Percentiles rank a stretch among this genome's conserved stretches.
phyloP scores from a whole-genome alignment of 2,329 filamentous ascomycete species.

The Gaeumannomyces tritici region DNA sequence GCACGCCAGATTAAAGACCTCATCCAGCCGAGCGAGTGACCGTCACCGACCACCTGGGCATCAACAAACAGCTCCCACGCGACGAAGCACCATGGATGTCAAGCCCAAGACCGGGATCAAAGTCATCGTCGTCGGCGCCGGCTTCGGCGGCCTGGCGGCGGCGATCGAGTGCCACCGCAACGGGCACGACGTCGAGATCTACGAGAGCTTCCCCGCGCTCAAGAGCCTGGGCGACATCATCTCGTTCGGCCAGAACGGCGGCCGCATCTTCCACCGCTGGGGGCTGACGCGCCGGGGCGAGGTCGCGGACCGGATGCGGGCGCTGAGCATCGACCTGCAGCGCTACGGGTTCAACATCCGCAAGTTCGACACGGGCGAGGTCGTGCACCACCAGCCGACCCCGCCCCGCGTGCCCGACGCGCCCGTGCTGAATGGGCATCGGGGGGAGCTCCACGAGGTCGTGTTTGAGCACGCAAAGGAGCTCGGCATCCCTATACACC shows the following conservation, averaged over 20 bases:
- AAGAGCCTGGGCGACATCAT: constrained; percentile 54
- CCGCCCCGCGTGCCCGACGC: constrained; percentile 32
- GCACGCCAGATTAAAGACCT: background rate
- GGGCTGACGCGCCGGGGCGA: constrained; percentile 9
- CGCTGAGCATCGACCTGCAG: constrained; percentile 40
- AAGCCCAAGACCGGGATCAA: constrained; percentile 36
- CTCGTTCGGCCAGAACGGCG: constrained; percentile 50
- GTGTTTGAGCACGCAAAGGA: constrained; percentile 49
- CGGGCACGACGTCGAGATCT: constrained; percentile 48
- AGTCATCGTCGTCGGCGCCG: constrained; percentile 40
- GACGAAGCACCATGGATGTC: background rate
- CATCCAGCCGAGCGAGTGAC: no score
- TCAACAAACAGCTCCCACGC: no score
- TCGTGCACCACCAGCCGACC: constrained; percentile 45
- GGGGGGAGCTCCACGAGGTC: constrained; percentile 50
- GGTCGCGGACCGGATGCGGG: constrained; percentile 12
- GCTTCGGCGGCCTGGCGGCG: constrained; percentile 52
- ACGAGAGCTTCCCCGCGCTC: constrained; percentile 47
- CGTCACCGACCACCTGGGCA: no score
- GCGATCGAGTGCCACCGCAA: constrained; percentile 55
- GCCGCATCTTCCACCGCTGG: constrained; percentile 53
- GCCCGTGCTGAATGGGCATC: constrained; percentile 50
- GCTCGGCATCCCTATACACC: constrained; percentile 43
- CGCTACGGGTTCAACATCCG: constrained; percentile 51
- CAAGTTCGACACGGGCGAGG: constrained; percentile 50